A percentile compares a stretch with the other conserved stretches of the same genome.
Conservation (phyloP, 176 grass and related monocot species). For the Phoenix dactylifera region DNA sequence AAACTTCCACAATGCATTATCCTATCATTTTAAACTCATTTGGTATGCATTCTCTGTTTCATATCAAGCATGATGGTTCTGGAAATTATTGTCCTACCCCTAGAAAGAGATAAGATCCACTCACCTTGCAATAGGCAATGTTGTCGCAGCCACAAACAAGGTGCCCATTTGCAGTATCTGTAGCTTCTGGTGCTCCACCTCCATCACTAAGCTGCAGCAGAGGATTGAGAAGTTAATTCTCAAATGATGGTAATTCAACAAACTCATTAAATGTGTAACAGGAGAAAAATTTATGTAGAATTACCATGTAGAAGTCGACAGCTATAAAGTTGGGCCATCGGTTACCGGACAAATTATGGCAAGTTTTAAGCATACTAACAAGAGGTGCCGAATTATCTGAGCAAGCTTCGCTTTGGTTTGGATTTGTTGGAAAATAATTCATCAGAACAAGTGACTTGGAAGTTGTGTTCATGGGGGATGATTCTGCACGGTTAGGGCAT, state of each 20-base stretch:
- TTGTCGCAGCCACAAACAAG: constrained; percentile 67
- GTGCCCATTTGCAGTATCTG: constrained; percentile 67
- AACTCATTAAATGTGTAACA: too few species aligned
- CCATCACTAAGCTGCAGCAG: constrained; percentile 50
- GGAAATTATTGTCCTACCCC: too few species aligned
- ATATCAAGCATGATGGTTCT: too few species aligned
- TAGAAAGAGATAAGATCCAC: not conserved
- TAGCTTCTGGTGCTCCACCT: constrained; percentile 65
- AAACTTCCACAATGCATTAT: too few species aligned
- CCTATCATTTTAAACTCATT: too few species aligned
- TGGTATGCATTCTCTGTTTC: too few species aligned
- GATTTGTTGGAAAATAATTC: constrained; percentile 77
- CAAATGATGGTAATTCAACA: too few species aligned
- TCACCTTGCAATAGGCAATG: constrained; percentile 58
- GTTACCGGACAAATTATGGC: constrained; percentile 56
- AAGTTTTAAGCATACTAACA: constrained; percentile 69
- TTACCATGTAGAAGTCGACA: constrained; percentile 94
- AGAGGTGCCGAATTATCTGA: constrained; percentile 57
- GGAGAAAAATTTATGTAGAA: not conserved
- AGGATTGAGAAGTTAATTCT: not conserved
- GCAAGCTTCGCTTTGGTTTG: constrained; percentile 32
- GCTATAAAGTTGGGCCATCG: constrained; percentile 96
- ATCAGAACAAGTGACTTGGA: constrained; percentile 58
- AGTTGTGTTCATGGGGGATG: constrained; percentile 37
- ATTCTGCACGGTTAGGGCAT: constrained; percentile 44